These are phyloP conservation scores for Xylaria grammica DNA, from an alignment of 495 filamentous ascomycete genomes.

Conservation along the genomic window DNA sequence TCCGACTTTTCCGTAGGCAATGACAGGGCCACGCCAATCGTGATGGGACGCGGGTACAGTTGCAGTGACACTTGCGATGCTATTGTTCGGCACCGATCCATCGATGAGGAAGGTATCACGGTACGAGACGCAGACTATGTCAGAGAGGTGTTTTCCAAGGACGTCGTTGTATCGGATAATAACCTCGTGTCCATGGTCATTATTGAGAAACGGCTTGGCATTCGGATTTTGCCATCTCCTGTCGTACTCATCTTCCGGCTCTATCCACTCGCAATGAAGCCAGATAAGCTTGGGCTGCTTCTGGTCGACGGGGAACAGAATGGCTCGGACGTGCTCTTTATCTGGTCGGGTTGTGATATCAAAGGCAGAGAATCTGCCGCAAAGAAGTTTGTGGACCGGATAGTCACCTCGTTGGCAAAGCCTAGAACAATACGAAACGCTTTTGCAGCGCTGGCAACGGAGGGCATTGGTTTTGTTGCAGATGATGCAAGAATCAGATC, in stretches of 20 bases:
- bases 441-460: constrained; percentile 15
- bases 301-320: not conserved
- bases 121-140: not conserved
- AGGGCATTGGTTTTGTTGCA: constrained; percentile 22
- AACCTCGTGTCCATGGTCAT: no score
- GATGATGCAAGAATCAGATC: constrained; percentile 19
- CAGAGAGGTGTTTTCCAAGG: not conserved
- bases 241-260: no score
- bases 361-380: not conserved
- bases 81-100: not conserved
- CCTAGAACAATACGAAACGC: not conserved
- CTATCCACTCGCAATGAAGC: not conserved
- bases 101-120: not conserved
- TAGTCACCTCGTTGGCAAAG: not conserved
- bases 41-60: not conserved
- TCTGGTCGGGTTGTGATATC: not conserved
- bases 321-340: not conserved
- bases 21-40: not conserved
- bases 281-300: not conserved
- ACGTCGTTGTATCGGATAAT: not conserved
- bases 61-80: not conserved
- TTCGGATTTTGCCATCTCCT: no score
- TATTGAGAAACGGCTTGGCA: not conserved
- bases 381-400: not conserved
- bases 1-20: not conserved